Percentiles rank a stretch among this genome's conserved stretches.
Conservation (phyloP, 1,284 basidiomycete genomes). For the Puccinia polysora region DNA sequence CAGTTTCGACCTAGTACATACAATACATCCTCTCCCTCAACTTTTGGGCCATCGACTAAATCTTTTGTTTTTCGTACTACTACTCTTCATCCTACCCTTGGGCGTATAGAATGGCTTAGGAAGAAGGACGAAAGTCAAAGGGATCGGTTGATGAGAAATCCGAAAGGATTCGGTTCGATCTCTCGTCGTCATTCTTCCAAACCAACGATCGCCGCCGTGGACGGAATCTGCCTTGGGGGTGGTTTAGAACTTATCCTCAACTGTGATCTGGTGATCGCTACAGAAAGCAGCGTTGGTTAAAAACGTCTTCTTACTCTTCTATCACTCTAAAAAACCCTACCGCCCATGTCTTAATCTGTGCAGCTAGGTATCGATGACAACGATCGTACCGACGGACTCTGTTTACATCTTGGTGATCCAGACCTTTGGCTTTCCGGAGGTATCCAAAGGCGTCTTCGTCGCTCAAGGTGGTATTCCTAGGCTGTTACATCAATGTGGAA, state of each 20-base stretch:
- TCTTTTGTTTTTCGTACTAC: no score
- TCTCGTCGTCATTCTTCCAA: constrained; percentile 65
- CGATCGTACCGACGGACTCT: not conserved
- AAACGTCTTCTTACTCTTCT: not conserved
- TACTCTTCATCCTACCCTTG: no score
- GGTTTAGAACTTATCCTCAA: constrained; percentile 74
- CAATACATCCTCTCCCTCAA: no score
- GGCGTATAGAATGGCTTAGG: constrained; percentile 13
- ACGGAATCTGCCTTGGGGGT: constrained; percentile 73
- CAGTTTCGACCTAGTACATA: no score
- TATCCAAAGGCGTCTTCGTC: constrained; percentile 71
- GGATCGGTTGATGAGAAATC: constrained; percentile 56
- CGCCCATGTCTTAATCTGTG: no score
- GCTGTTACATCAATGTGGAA: constrained; percentile 48
- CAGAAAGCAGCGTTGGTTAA: constrained; percentile 57
- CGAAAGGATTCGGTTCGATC: constrained; percentile 70
- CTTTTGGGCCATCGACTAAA: no score
- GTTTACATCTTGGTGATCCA: not conserved
- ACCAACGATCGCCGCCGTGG: constrained; percentile 75
- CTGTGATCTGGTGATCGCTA: constrained; percentile 75
- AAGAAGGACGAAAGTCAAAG: constrained; percentile 54
- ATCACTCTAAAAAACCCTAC: no score
- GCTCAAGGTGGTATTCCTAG: constrained; percentile 64
- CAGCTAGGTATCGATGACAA: no score
- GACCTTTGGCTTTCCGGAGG: constrained; percentile 73